phyloP scores from a whole-genome alignment of 305 asterid species.

The Rubia occidens region DNA sequence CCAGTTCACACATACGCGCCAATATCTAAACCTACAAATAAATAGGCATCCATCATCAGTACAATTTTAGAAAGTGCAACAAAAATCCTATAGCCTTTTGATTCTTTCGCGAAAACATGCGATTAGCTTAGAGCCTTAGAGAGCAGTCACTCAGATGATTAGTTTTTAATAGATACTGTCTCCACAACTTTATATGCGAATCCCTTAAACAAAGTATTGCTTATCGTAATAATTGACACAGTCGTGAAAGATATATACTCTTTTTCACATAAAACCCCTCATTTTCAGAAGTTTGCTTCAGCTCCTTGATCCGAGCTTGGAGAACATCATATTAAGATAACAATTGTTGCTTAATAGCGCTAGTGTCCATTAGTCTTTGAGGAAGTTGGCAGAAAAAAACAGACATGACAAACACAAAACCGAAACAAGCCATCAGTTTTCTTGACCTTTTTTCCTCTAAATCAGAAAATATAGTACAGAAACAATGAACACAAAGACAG shows the following conservation, averaged over 20 bases:
- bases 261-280: constrained; percentile 45
- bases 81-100: neutral
- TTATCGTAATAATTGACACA: neutral
- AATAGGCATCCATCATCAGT: constrained; percentile 2
- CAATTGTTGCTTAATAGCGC: constrained; percentile 69
- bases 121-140: neutral
- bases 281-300: constrained; percentile 74
- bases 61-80: neutral
- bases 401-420: constrained; percentile 12
- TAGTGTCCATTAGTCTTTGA: constrained; percentile 57
- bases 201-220: neutral
- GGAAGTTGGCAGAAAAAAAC: constrained; percentile 59
- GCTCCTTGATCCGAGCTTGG: constrained; percentile 82
- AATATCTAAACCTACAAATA: constrained; percentile 77
- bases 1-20: constrained; percentile 92
- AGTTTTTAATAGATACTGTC: neutral
- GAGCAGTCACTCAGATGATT: neutral
- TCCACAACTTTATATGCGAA: neutral
- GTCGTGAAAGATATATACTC: neutral
- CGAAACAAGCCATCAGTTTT: neutral
- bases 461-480: constrained; percentile 8
- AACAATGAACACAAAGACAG: neutral
- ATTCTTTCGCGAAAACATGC: neutral
- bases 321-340: constrained; percentile 83
- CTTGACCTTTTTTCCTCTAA: no score